Evolutionary conservation across 1,284 basidiomycete genomes (phyloP), one percentile per base, ranked within the genome.

Genomic region (Apiotrichum gamsii): DNA sequence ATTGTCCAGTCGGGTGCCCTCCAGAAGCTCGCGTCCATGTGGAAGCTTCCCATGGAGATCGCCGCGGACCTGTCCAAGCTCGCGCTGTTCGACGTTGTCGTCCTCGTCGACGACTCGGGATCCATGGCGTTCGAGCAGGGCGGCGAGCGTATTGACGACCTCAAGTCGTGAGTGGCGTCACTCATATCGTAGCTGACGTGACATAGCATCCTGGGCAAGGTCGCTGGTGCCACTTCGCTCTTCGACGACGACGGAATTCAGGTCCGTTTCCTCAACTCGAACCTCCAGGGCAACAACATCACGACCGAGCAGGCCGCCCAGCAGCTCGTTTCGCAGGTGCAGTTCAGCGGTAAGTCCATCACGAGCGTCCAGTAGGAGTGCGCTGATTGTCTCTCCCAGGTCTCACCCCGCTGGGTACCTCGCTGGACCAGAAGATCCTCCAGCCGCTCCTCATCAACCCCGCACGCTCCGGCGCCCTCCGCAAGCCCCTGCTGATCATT

Each of bases 221-320:
- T 75, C 43, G 71, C 74, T 10, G 65, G 57, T 42, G 74, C 71
- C 5, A 65, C 69, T 4, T 64, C 68, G 0, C 57, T 76, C 23
- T 75, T 76, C 57, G 75, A 76, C 57, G 58, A 67, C 11, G 75
- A 76, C 49, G 75, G 75, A 34, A 72, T 76, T 47, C 62, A 67
- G 46, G 64, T 74, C 44, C 59, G 73, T 45, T 75, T 77, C 67
- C 71, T 76, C 63, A 75, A 76, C 66, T 67, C 60, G 33, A 58
- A 61, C 31, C 47, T 71, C 34, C 67, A 73, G 42, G 75, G 74
- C 35, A 72, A 75, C 64, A 61, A 67, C 52, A 69, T 77, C 54
- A 63, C 58, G 21, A 62, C 58, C 15, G 75, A 76, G 50, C 56
- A 58, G 28, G 54, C 57, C 21, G 70, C 65, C 15, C 36, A 48